Evolutionary conservation across 2,329 filamentous ascomycete genomes (phyloP), one percentile per base, ranked within the genome.

Genomic region (Teratosphaeria destructans): DNA sequence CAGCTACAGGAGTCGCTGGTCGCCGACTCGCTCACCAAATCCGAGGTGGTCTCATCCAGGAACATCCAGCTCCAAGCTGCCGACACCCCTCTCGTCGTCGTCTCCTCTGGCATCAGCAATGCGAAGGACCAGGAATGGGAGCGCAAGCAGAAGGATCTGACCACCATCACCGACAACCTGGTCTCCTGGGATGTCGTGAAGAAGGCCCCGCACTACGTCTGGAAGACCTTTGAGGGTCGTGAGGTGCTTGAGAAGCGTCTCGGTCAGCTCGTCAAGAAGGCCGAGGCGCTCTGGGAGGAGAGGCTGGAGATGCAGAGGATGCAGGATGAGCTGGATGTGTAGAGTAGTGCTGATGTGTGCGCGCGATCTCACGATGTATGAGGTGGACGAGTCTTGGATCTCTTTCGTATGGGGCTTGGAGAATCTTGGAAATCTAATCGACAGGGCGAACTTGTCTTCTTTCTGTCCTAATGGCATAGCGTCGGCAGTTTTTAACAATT

Each of bases 1-100:
- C 89, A 92, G 74, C 79, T 99, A 59, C 94, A 99, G 75, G 94
- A 99, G 77, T 93, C 87, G 64, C 80, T 97, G 0, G 90, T 96
- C 35, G 92, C 92, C 0, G 83, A 86, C 64, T 90, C 89, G 0
- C 84, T 97, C 65, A 90, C 90, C 14, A 87, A 86, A 72, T 89
- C 89, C 37, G 94, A 99, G 69, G 85, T 95, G 19, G 78, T 81
- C 53, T 88, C 86, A 61, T 90, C 90, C 60, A 81, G 88, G 26
- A 85, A 86, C 54, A 94, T 97, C 57, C 90, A 96, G 74, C 94
- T 97, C 57, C 90, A 96, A 74, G 81, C 82, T 60, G 79, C 80
- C n/a, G 79, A 88, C 60, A 89, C 88, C 14, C 87, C 90, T 6
- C 76, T 97, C 47, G 86, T 86, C 1, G 78, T 99, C 27, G 82